Conservation (phyloP, 345 rosid genomes). For the Syzygium aqueum region DNA sequence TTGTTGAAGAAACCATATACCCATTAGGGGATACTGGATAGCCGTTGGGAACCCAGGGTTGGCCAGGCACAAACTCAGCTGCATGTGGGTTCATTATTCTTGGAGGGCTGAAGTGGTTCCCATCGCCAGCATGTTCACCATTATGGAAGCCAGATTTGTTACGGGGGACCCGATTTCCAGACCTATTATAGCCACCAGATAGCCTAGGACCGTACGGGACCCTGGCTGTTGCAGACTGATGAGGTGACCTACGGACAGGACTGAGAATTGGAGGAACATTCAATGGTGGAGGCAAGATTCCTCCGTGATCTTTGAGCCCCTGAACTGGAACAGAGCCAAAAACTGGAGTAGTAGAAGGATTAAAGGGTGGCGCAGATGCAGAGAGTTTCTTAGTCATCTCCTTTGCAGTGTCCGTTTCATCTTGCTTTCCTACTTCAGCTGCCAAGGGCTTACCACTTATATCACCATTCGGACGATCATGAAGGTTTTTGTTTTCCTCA, state of each 20-base stretch:
- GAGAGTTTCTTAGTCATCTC: conserved; percentile 82
- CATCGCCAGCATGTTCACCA: conserved; percentile 48
- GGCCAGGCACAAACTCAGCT: conserved; percentile 81
- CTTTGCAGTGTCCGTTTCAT: conserved; percentile 54
- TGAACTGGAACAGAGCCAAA: conserved; percentile 74
- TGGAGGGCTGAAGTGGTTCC: conserved; percentile 47
- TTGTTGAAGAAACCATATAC: conserved; percentile 30
- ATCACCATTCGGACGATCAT: conserved; percentile 25
- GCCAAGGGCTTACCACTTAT: conserved; percentile 16
- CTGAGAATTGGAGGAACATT: conserved; percentile 78
- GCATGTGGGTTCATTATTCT: conserved; percentile 98
- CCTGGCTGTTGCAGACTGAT: conserved; percentile 90
- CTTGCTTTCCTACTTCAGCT: conserved; percentile 52
- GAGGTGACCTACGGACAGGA: conserved; percentile 76
- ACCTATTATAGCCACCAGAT: conserved; percentile 75
- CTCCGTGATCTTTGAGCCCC: conserved; percentile 73
- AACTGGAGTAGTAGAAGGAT: conserved; percentile 65
- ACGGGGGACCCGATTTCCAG: conserved; percentile 59
- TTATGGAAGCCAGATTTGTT: conserved; percentile 56
- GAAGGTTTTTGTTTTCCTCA: conserved; percentile 18
- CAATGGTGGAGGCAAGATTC: conserved; percentile 89
- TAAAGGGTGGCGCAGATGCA: conserved; percentile 95
- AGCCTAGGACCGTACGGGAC: conserved; percentile 98
- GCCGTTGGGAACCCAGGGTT: conserved; percentile 83
- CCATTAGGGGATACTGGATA: conserved; percentile 67